Evolutionary conservation across 2,329 filamentous ascomycete genomes (phyloP).

Genomic region (Balansia obtecta): DNA sequence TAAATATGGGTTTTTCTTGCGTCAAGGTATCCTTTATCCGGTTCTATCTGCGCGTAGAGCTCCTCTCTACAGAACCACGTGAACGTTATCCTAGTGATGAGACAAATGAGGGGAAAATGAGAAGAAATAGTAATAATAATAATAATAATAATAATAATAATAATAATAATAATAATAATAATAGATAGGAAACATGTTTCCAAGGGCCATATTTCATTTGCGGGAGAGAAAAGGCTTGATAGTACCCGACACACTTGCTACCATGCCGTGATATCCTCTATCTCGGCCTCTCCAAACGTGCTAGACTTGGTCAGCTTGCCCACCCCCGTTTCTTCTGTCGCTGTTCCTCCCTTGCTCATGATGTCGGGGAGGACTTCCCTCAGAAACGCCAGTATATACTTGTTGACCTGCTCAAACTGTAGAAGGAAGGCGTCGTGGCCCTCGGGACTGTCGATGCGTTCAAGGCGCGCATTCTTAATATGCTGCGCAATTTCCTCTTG

Average conservation of each 20-base stretch:
- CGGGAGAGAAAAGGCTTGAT: too few relatives aligned
- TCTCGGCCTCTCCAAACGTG: slow-evolving; percentile 90
- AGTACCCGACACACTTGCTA: slow-evolving; percentile 27
- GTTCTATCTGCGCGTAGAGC: not conserved
- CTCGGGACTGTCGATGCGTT: slow-evolving; percentile 85
- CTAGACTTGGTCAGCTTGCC: slow-evolving; percentile 69
- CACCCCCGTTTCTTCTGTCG: slow-evolving; percentile 36
- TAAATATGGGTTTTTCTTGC: not conserved
- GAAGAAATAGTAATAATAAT: too few relatives aligned
- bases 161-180: too few relatives aligned
- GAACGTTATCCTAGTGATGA: not conserved
- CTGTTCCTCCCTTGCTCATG: slow-evolving; percentile 52
- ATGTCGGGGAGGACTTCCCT: slow-evolving; percentile 75
- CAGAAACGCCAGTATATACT: slow-evolving; percentile 73
- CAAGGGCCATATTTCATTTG: too few relatives aligned
- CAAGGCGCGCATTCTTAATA: slow-evolving; percentile 64
- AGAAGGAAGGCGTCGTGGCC: slow-evolving; percentile 93
- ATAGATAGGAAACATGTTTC: too few relatives aligned
- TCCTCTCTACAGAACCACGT: not conserved
- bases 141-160: too few relatives aligned
- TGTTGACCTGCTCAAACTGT: slow-evolving; percentile 95
- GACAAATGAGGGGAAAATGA: not conserved
- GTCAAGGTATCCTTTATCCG: not conserved
- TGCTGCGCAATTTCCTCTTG: slow-evolving; percentile 81
- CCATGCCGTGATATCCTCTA: slow-evolving; percentile 94